Base-by-base conservation (phyloP, 352 stramenopile genomes). In the Globisporangium radiosum region DNA sequence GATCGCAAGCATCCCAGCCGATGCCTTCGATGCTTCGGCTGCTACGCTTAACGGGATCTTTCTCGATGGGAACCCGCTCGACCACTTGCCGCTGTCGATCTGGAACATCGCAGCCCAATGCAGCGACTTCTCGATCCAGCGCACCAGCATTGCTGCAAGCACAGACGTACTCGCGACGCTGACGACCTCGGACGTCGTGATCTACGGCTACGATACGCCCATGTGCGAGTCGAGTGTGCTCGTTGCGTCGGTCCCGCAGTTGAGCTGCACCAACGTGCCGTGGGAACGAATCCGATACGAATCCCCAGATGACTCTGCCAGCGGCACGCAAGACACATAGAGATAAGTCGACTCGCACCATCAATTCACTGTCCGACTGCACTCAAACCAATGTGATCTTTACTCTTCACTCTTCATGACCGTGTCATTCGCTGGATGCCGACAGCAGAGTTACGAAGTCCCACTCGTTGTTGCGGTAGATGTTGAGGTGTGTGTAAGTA, bases 81-180 rank as follows among this genome's bases (percentile, higher is more conserved):
- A 7, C 14, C 17, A 17, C 13, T 37, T 61, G 15, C 47, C 56
- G 0, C 36, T 47, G 45, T 9, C 47, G 13, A 17, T 62, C 11
- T 62, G 56, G 48, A 36, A 25, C 25, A 43, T 56, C 40, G 39
- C 39, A 47, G 48, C 25, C 33, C n/a, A 43, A n/a, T 4, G 54
- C 13, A 13, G 33, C 11, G 57, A 62, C 10, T 47, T 62, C 11
- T 62, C 49, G 25, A 42, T 62, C 48, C 57, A 62, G 25, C 40
- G 45, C 40, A 62, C 57, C 0, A 44, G 36, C 25, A 54, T 62
- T 13, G 43, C 10, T 17, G 43, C 14, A 7, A 17, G 6, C 15
- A 7, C 13, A 5, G 43, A 48, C 14, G 43, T 7, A 8, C 11
- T 48, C 14, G 43, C 10, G 43, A 13, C 43, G 6, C 14, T 14